Percentiles rank a stretch among this genome's conserved stretches.
phyloP scores from a whole-genome alignment of 306 rosid species.

The Pyrus bretschneideri region DNA sequence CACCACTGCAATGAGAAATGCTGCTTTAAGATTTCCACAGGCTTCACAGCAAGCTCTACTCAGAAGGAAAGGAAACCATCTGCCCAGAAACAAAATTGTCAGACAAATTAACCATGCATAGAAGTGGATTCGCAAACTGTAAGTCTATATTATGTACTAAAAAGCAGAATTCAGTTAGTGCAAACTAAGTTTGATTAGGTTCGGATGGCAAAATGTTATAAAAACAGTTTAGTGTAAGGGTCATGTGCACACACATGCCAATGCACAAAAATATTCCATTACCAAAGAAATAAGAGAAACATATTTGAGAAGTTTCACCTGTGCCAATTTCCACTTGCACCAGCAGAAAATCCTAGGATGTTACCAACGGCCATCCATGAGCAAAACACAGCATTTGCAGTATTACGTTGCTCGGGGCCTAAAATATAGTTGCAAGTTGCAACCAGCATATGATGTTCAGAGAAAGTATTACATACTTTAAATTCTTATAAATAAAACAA shows the following conservation, averaged over 20 bases:
- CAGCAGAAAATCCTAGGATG: constrained; percentile 92
- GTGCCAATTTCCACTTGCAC: constrained; percentile 96
- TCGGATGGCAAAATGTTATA: background rate
- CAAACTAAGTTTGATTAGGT: background rate
- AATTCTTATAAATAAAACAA: background rate
- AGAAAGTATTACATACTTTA: background rate
- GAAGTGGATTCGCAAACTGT: background rate
- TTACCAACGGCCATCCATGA: constrained; percentile 99
- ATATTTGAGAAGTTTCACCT: constrained; percentile 39
- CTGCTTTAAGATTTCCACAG: constrained; percentile 99
- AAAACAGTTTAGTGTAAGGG: background rate
- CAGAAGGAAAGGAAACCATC: constrained; percentile 94
- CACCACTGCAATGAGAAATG: constrained; percentile 96
- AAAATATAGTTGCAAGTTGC: constrained; percentile 7
- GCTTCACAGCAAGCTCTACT: constrained; percentile 95
- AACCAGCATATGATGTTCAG: background rate
- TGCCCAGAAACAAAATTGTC: constrained; percentile 27
- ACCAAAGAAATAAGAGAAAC: background rate
- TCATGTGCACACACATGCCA: background rate
- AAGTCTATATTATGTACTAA: background rate
- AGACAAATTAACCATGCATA: constrained; percentile 15
- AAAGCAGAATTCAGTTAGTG: background rate
- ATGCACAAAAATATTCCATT: constrained; percentile 11
- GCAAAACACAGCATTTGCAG: constrained; percentile 91
- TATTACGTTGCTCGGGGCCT: constrained; percentile 95